Evolutionary conservation across 352 stramenopile species (phyloP).

Genomic region (Phytopythium aichiense): DNA sequence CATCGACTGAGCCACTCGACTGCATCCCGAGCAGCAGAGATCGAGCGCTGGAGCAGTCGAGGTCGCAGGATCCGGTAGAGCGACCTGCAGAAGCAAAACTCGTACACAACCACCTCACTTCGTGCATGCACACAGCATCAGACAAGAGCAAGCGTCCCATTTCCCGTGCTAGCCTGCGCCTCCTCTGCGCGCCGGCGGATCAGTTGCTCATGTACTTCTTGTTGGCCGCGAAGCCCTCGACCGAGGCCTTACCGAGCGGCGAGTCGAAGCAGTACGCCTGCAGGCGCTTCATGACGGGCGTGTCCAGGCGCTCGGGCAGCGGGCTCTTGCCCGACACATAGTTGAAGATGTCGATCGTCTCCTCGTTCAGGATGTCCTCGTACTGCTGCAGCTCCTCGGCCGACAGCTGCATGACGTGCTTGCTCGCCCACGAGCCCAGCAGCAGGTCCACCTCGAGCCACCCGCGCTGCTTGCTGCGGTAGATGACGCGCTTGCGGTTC

Average conservation of each 20-base stretch:
- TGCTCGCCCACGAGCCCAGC: conserved; percentile 90
- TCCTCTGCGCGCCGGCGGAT: neutral
- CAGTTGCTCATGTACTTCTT: conserved; percentile 88
- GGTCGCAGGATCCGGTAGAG: neutral
- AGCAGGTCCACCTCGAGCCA: conserved; percentile 96
- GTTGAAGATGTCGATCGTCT: conserved; percentile 99
- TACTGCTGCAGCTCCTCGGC: conserved; percentile 90
- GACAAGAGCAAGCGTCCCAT: neutral
- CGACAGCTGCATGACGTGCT: conserved; percentile 87
- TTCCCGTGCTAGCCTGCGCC: neutral
- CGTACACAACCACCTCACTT: neutral
- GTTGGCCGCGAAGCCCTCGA: conserved; percentile 68
- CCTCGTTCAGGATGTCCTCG: conserved; percentile 95
- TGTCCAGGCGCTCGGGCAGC: conserved; percentile 79
- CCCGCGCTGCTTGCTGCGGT: conserved; percentile 94
- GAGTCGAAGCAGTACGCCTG: conserved; percentile 88
- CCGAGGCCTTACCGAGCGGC: conserved; percentile 87
- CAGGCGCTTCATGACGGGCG: conserved; percentile 89
- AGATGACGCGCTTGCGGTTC: conserved; percentile 92
- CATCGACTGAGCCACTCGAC: neutral
- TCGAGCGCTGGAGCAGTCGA: neutral
- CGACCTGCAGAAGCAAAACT: neutral
- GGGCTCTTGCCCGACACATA: conserved; percentile 90
- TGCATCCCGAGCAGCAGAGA: neutral
- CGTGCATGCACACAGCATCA: too few relatives aligned